A percentile compares a stretch with the other conserved stretches of the same genome.
These are phyloP conservation scores for Penicillium tannophilum DNA, from an alignment of 495 filamentous ascomycete species.

Conservation along the genomic window DNA sequence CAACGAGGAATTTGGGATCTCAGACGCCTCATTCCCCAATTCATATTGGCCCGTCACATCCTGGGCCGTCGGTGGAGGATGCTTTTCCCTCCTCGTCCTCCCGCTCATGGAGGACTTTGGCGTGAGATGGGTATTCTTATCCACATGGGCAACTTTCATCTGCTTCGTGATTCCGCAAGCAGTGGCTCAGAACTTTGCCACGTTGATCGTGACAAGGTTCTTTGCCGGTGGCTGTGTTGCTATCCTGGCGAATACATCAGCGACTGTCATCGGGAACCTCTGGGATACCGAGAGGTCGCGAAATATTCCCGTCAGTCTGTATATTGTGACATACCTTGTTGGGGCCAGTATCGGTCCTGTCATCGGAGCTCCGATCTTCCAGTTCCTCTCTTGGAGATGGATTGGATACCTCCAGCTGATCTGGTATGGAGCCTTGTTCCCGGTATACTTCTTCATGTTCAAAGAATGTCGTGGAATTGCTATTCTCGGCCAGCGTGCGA, in stretches of 20 bases:
- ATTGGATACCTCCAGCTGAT: constrained; percentile 53
- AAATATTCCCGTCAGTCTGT: constrained; percentile 51
- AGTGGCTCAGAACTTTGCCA: constrained; percentile 52
- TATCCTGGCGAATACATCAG: constrained; percentile 48
- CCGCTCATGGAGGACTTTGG: constrained; percentile 58
- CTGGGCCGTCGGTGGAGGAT: constrained; percentile 53
- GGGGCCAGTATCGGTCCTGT: constrained; percentile 52
- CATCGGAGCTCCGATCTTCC: constrained; percentile 44
- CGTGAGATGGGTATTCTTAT: constrained; percentile 46
- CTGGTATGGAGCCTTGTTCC: constrained; percentile 42
- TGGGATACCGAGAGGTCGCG: constrained; percentile 42
- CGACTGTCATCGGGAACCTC: constrained; percentile 50
- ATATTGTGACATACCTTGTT: constrained; percentile 42
- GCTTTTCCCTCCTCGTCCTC: constrained; percentile 48
- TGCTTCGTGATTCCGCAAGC: constrained; percentile 51
- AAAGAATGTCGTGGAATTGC: constrained; percentile 45
- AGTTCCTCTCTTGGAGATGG: constrained; percentile 49
- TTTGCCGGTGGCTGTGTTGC: constrained; percentile 51
- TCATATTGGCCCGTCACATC: constrained; percentile 54
- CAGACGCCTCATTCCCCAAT: constrained; percentile 50
- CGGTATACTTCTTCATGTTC: constrained; percentile 41
- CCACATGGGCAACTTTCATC: constrained; percentile 45
- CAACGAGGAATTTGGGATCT: constrained; percentile 43
- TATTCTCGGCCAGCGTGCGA: constrained; percentile 40
- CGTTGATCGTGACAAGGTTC: constrained; percentile 48